Evolutionary conservation across 2,329 filamentous ascomycete species (phyloP).

Genomic region (Botrytis elliptica): DNA sequence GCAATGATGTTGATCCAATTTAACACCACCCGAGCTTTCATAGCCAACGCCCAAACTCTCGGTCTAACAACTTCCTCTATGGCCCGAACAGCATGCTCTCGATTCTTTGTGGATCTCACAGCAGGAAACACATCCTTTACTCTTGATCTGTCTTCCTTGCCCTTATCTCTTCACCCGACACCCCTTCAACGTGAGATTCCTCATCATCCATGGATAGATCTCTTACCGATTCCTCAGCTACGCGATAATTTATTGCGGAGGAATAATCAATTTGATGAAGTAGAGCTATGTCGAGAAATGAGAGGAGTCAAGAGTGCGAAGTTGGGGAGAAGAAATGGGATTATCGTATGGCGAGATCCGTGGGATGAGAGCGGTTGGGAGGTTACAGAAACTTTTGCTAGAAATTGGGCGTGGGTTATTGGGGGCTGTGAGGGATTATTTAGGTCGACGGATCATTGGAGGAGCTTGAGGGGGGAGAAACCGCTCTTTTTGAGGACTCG

Average conservation of each 20-base stretch:
- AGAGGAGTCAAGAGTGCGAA: neutral
- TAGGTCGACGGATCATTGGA: neutral
- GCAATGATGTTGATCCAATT: neutral
- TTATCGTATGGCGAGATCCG: neutral
- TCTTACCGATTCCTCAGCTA: neutral
- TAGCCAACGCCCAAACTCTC: neutral
- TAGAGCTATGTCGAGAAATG: neutral
- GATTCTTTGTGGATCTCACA: neutral
- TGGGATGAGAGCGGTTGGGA: neutral
- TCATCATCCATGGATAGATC: neutral
- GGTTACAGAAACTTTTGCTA: neutral
- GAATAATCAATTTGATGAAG: neutral
- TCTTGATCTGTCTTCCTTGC: neutral
- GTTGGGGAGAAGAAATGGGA: neutral
- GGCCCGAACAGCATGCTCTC: neutral
- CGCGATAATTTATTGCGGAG: neutral
- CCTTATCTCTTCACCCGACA: neutral
- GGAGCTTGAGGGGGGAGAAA: neutral
- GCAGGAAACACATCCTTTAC: neutral
- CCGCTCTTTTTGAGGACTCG: neutral
- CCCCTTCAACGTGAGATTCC: neutral
- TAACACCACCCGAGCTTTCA: neutral
- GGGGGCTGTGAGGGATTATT: neutral
- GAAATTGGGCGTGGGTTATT: neutral
- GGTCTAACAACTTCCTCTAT: neutral